Conservation (phyloP, 768 basidiomycete species). For the Rhodotorula graminis region DNA sequence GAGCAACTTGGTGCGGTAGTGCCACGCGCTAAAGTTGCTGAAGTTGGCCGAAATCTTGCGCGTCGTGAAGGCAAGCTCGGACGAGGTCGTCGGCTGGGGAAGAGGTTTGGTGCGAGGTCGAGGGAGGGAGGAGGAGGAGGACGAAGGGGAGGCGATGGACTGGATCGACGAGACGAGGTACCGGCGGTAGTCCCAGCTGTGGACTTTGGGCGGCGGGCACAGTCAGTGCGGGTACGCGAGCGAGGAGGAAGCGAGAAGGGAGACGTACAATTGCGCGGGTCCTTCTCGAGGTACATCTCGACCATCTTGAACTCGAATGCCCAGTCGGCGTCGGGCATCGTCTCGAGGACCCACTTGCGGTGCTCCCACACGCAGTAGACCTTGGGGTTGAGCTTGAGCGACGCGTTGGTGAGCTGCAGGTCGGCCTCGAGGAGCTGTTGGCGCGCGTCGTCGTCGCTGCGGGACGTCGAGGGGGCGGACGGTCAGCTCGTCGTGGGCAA, state of each 20-base stretch:
- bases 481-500: no score
- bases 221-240: neutral
- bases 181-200: constrained; percentile 90
- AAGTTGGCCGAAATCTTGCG: constrained; percentile 89
- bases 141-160: constrained; percentile 40
- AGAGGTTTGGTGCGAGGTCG: constrained; percentile 43
- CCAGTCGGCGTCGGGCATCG: constrained; percentile 76
- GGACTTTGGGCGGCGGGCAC: constrained; percentile 55
- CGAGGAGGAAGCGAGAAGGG: neutral
- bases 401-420: constrained; percentile 69
- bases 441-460: constrained; percentile 59
- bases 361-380: constrained; percentile 99
- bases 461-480: neutral
- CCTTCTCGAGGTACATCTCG: constrained; percentile 85
- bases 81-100: constrained; percentile 49
- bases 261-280: constrained; percentile 77
- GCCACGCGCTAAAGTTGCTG: constrained; percentile 98
- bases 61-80: constrained; percentile 80
- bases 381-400: constrained; percentile 81
- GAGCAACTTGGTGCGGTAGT: constrained; percentile 78
- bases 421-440: constrained; percentile 67
- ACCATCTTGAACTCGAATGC: constrained; percentile 76
- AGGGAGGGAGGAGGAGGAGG: neutral
- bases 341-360: constrained; percentile 86
- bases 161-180: constrained; percentile 70